Percentiles rank a stretch among this genome's conserved stretches.
These are phyloP conservation scores for Epithele typhae DNA, from an alignment of 768 basidiomycete species.

Conservation along the genomic window DNA sequence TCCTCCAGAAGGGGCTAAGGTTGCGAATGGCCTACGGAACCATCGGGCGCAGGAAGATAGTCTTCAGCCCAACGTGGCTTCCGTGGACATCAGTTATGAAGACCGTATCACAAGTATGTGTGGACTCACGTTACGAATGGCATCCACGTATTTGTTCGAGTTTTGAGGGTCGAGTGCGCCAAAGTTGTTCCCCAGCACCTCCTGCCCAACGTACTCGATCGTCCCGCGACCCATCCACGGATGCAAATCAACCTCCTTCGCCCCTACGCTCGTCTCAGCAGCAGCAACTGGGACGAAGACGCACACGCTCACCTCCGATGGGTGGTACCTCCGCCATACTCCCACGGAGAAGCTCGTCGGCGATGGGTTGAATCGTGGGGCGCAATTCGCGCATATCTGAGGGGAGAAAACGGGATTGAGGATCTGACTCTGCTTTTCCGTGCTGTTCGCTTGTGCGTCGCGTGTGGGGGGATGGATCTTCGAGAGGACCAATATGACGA, in stretches of 20 bases:
- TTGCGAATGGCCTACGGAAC: conserved; percentile 27
- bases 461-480: background rate
- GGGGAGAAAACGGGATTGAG: conserved; percentile 25
- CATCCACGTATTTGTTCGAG: conserved; percentile 26
- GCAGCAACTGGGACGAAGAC: background rate
- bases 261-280: conserved; percentile 9
- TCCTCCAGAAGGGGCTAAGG: conserved; percentile 21
- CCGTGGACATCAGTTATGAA: too few species aligned
- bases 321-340: conserved; percentile 20
- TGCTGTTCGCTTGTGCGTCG: conserved; percentile 21
- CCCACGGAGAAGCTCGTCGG: conserved; percentile 22
- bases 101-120: too few species aligned
- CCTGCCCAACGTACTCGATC: conserved; percentile 33
- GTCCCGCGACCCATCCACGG: conserved; percentile 32
- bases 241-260: conserved; percentile 29
- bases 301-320: conserved; percentile 16
- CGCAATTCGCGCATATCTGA: conserved; percentile 17
- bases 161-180: conserved; percentile 23
- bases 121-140: conserved; percentile 28
- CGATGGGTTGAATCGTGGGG: conserved; percentile 28
- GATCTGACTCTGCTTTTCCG: conserved; percentile 23
- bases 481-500: background rate
- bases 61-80: too few species aligned
- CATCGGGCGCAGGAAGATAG: conserved; percentile 29
- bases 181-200: conserved; percentile 31